Evolutionary conservation across 108 stramenopile species (phyloP), one percentile per base, ranked within the genome.

Genomic region (Cyclotella baltica): DNA sequence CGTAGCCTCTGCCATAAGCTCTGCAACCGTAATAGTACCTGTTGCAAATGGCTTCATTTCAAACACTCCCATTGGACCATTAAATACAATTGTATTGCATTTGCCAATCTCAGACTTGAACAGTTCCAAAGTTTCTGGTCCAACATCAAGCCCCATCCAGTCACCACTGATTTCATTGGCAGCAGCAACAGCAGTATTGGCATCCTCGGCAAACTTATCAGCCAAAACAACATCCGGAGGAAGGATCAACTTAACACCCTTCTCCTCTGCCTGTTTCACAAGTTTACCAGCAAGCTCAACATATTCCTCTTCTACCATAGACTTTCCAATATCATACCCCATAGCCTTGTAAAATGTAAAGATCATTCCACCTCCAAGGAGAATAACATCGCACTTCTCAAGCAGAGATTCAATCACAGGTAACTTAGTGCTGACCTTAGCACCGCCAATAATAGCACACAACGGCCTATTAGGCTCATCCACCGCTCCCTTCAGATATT

Each of bases 71-170:
- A 91, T 92, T 10, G 84, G 84, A 30, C 98, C 98, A 75, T 99
- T 99, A 90, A 93, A 99, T 11, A 99, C 88, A 76, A 99, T 90
- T 13, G 98, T 98, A 50, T 97, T 93, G 77, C 88, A 89, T 18
- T 83, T 37, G 34, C 68, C 81, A 68, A 98, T 89, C 71, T 95
- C 97, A 8, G 86, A 77, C 53, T 86, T 77, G 83, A 98, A 98
- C 19, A 76, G 37, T 61, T 91, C 79, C 62, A 93, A 73, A 10
- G 96, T 87, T 55, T 97, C 95, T 8, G 97, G 97, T 30, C 99
- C 99, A 62, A 97, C 90, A 85, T 99, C 98, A 28, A 99, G 84
- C 48, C 99, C 98, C 95, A 97, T 95, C 98, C 99, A 99, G 15
- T 93, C 97, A 29, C 94, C 98, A 22, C 89, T 86, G 67, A 99